These are phyloP conservation scores for Candida tammaniensis DNA, from an alignment of 805 yeast species.

Conservation along the genomic window DNA sequence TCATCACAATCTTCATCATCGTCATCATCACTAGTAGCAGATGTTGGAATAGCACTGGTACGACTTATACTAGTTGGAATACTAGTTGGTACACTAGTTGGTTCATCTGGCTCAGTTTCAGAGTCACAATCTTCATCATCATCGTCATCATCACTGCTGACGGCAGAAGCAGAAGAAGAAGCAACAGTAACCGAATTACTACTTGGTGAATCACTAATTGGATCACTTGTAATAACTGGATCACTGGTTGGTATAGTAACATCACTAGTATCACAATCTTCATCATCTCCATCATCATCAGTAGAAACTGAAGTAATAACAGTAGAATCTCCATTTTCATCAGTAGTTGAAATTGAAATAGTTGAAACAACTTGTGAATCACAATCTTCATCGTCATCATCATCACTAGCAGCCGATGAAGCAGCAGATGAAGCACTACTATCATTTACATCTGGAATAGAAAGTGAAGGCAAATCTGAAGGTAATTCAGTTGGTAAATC, in stretches of 20 bases:
- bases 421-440: conserved; percentile 1
- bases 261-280: conserved; percentile 4
- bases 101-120: conserved; percentile 3
- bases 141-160: conserved; percentile 8
- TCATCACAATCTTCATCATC: conserved; percentile 9
- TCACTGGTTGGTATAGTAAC: conserved; percentile 2
- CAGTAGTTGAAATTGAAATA: conserved; percentile 4
- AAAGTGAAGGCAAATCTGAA: conserved; percentile 1
- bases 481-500: background rate
- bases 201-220: conserved; percentile 2
- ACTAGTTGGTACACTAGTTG: background rate
- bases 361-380: conserved; percentile 1
- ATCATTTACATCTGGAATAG: too few species aligned
- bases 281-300: conserved; percentile 16
- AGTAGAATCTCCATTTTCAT: too few species aligned
- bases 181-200: conserved; percentile 2
- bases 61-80: background rate
- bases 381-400: conserved; percentile 18
- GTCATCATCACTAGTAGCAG: conserved; percentile 3
- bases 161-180: background rate
- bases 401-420: conserved; percentile 9
- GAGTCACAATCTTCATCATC: conserved; percentile 16
- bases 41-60: background rate
- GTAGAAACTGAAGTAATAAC: conserved; percentile 4
- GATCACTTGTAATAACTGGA: background rate